Evolutionary conservation across 805 yeast species (phyloP).

Genomic region (Sugiyamaella boreocaroliniensis): DNA sequence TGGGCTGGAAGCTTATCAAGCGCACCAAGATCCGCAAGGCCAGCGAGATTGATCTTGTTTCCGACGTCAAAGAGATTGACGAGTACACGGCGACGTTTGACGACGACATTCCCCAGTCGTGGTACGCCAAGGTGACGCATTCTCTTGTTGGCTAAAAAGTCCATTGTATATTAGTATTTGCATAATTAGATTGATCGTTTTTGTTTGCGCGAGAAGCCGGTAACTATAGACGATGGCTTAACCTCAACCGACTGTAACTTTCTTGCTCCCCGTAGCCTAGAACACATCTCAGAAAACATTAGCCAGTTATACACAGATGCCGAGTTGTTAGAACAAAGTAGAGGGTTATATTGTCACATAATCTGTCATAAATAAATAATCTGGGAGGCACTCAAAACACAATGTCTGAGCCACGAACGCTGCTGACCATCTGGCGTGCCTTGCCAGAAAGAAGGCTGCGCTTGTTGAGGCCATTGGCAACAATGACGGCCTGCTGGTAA

Average conservation of each 20-base stretch:
- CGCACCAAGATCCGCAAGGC: conserved; percentile 13
- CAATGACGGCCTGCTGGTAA: conserved; percentile 21
- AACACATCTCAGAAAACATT: too few relatives aligned
- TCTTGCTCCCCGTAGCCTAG: too few relatives aligned
- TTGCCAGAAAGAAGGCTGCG: conserved; percentile 27
- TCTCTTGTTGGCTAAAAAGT: conserved; percentile 8
- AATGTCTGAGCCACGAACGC: background rate
- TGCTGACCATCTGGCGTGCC: conserved; percentile 27
- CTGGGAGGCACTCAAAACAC: conserved; percentile 1
- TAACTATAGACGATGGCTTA: too few relatives aligned
- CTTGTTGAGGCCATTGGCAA: conserved; percentile 23
- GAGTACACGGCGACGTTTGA: conserved; percentile 47
- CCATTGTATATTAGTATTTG: background rate
- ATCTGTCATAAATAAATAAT: conserved; percentile 4
- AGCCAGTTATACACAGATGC: too few relatives aligned
- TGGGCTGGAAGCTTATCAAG: conserved; percentile 38
- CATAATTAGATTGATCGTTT: background rate
- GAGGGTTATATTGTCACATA: background rate
- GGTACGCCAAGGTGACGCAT: conserved; percentile 12
- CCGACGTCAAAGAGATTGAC: conserved; percentile 60
- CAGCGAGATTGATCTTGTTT: conserved; percentile 52
- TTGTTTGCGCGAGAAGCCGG: background rate
- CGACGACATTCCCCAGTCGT: conserved; percentile 18
- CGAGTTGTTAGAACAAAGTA: too few relatives aligned
- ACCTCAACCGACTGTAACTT: too few relatives aligned